Percentiles rank a stretch among this genome's conserved stretches.
phyloP scores from a whole-genome alignment of 2,329 filamentous ascomycete species.

The Gnomoniopsis sp. region DNA sequence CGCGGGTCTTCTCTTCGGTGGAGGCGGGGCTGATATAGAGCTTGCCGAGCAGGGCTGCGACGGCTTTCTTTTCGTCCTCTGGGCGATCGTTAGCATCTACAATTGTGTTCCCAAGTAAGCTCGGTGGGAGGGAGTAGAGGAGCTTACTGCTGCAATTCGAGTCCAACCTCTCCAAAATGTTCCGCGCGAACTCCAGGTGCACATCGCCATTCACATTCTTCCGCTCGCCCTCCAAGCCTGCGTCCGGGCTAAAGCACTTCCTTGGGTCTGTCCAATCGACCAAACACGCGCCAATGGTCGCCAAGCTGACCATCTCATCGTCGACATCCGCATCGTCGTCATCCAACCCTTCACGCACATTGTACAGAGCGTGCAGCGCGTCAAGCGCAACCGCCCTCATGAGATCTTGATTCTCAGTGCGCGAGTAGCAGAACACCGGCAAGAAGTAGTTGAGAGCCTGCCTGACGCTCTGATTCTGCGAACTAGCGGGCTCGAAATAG shows the following conservation, averaged over 20 bases:
- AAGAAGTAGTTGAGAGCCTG: constrained; percentile 92
- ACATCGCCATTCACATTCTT: constrained; percentile 71
- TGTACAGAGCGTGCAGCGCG: constrained; percentile 71
- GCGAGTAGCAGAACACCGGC: constrained; percentile 88
- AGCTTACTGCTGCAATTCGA: constrained; percentile 64
- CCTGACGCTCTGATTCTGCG: constrained; percentile 74
- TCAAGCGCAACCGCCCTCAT: constrained; percentile 74
- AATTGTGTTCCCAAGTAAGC: not conserved
- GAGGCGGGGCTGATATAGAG: constrained; percentile 71
- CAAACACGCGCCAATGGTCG: constrained; percentile 75
- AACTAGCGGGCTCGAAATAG: constrained; percentile 85
- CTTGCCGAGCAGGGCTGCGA: constrained; percentile 77
- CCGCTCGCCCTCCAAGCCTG: constrained; percentile 53
- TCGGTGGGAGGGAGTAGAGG: not conserved
- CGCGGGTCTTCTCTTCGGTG: constrained; percentile 53
- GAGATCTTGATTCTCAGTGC: constrained; percentile 74
- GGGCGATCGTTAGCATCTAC: constrained; percentile 2
- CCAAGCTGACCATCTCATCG: constrained; percentile 75
- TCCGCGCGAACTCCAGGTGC: constrained; percentile 73
- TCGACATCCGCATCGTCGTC: constrained; percentile 73
- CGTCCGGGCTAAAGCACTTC: constrained; percentile 60
- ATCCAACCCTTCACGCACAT: constrained; percentile 67
- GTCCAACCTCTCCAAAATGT: constrained; percentile 72
- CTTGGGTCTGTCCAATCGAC: constrained; percentile 95
- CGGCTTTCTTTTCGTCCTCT: constrained; percentile 84